These are phyloP conservation scores for Mediolabrus comicus DNA, from an alignment of 108 stramenopile genomes.

Conservation along the genomic window DNA sequence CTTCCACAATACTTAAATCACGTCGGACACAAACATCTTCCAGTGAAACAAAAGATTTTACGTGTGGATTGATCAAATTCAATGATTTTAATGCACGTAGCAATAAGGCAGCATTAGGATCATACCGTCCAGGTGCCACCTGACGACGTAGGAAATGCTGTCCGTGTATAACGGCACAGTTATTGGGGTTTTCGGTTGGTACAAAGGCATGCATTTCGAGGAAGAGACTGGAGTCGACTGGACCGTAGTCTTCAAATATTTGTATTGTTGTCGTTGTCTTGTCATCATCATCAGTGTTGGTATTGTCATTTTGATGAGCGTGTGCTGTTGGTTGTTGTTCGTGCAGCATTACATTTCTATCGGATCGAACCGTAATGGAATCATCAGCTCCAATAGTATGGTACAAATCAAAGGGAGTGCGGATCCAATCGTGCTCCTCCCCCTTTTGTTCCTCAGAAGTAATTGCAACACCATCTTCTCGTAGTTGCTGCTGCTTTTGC, in stretches of 20 bases:
- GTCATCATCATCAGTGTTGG: slow-evolving; percentile 7
- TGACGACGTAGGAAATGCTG: slow-evolving; percentile 3
- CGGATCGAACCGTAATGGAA: slow-evolving; percentile 49
- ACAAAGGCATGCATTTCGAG: slow-evolving; percentile 84
- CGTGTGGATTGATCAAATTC: slow-evolving; percentile 12
- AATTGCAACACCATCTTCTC: not conserved
- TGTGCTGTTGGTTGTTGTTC: not conserved
- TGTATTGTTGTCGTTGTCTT: slow-evolving; percentile 42
- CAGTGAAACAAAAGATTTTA: slow-evolving; percentile 1
- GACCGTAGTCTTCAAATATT: slow-evolving; percentile 87
- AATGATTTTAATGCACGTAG: slow-evolving; percentile 29
- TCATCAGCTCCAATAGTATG: slow-evolving; percentile 37
- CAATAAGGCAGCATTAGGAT: not conserved
- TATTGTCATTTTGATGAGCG: not conserved
- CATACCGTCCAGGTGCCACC: not conserved
- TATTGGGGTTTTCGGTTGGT: slow-evolving; percentile 79
- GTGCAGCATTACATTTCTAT: slow-evolving; percentile 31
- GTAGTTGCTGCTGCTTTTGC: not conserved
- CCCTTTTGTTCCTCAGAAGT: no score
- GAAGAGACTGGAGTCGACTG: slow-evolving; percentile 74
- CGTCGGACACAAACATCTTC: slow-evolving; percentile 40
- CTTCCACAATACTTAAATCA: slow-evolving; percentile 31
- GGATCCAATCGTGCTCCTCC: slow-evolving; percentile 3
- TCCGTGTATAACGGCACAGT: slow-evolving; percentile 64
- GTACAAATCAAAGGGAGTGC: slow-evolving; percentile 34